phyloP scores from a whole-genome alignment of 2,329 filamentous ascomycete genomes.

The Pestalotiopsis sp. region DNA sequence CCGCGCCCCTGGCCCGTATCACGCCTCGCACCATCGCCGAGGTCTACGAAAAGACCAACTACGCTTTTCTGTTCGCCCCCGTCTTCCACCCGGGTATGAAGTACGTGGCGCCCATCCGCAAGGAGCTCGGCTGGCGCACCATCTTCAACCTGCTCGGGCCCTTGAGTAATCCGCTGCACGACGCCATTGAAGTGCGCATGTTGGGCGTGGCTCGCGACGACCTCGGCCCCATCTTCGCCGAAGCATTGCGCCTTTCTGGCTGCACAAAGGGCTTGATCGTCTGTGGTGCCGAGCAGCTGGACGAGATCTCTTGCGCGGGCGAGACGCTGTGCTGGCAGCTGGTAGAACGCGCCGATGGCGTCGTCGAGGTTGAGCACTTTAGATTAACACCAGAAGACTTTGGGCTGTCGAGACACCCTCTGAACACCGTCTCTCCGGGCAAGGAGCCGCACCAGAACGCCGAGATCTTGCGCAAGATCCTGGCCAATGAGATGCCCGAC shows the following conservation, averaged over 20 bases:
- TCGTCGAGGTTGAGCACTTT: constrained; percentile 73
- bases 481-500: constrained; percentile 71
- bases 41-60: constrained; percentile 82
- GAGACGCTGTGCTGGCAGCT: constrained; percentile 88
- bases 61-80: constrained; percentile 93
- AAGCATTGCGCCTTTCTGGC: constrained; percentile 77
- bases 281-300: constrained; percentile 91
- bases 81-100: constrained; percentile 96
- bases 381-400: constrained; percentile 83
- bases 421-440: constrained; percentile 79
- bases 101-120: constrained; percentile 82
- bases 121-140: constrained; percentile 88
- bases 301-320: constrained; percentile 93
- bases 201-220: constrained; percentile 90
- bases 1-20: constrained; percentile 76
- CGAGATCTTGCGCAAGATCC: constrained; percentile 74
- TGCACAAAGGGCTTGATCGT: constrained; percentile 85
- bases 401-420: constrained; percentile 73
- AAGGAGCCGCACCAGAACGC: constrained; percentile 89
- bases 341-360: constrained; percentile 43
- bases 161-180: constrained; percentile 86
- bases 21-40: constrained; percentile 69
- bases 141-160: constrained; percentile 98
- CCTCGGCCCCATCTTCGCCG: constrained; percentile 85
- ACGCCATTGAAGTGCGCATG: constrained; percentile 82